Evolutionary conservation across 2,329 filamentous ascomycete genomes (phyloP).

Genomic region (Raffaelea albimanens): DNA sequence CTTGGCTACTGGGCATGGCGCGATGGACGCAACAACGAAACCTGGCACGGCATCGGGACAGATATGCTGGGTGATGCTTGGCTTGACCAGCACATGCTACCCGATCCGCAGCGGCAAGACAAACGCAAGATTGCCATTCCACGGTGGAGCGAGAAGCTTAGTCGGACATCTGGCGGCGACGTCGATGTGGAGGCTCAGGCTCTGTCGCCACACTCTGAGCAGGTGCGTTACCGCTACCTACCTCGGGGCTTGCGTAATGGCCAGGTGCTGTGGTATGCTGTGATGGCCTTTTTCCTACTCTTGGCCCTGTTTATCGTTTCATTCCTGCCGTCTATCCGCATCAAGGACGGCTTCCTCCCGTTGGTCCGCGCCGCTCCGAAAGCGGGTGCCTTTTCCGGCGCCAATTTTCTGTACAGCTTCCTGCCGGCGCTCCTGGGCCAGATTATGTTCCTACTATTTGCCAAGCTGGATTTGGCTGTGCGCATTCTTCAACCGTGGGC

Average conservation of each 20-base stretch:
- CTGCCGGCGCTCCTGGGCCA: slow-evolving; percentile 60
- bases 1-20: slow-evolving; percentile 81
- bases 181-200: slow-evolving; percentile 22
- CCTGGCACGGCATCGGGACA: slow-evolving; percentile 69
- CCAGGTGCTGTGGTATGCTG: slow-evolving; percentile 55
- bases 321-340: slow-evolving; percentile 59
- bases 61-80: slow-evolving; percentile 8
- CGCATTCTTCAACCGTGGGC: slow-evolving; percentile 62
- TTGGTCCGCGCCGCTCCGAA: slow-evolving; percentile 52
- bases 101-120: slow-evolving; percentile 1
- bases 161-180: slow-evolving; percentile 10
- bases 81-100: slow-evolving; percentile 1
- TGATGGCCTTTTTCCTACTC: slow-evolving; percentile 51
- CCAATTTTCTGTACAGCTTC: slow-evolving; percentile 82
- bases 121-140: not conserved
- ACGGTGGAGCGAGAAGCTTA: slow-evolving; percentile 2
- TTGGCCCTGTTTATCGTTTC: slow-evolving; percentile 67
- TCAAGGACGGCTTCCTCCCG: slow-evolving; percentile 64
- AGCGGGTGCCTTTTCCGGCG: slow-evolving; percentile 63
- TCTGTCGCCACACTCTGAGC: slow-evolving; percentile 36
- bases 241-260: slow-evolving; percentile 66
- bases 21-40: slow-evolving; percentile 47
- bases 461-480: slow-evolving; percentile 55
- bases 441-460: slow-evolving; percentile 56
- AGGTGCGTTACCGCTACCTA: slow-evolving; percentile 56